phyloP scores from a whole-genome alignment of 306 rosid genomes.

The Dalbergia oliveri region DNA sequence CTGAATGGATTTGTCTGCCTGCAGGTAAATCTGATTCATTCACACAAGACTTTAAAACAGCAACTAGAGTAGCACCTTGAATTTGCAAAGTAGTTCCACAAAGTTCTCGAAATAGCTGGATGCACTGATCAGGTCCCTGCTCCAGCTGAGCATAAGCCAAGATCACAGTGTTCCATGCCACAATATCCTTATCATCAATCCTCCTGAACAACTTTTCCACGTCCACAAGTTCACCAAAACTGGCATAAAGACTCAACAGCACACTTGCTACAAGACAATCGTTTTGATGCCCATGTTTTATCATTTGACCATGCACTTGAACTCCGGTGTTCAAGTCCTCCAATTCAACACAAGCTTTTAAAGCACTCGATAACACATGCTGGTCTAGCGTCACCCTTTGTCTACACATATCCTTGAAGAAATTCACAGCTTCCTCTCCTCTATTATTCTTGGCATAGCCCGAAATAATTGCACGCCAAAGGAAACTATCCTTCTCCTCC shows the following conservation, averaged over 20 bases:
- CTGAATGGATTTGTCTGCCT: conserved; percentile 59
- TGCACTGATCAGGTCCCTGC: conserved; percentile 51
- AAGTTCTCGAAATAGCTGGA: conserved; percentile 57
- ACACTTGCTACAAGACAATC: conserved; percentile 61
- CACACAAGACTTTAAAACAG: conserved; percentile 61
- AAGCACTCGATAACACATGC: conserved; percentile 58
- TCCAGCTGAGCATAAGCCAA: conserved; percentile 50
- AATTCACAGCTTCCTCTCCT: conserved; percentile 58
- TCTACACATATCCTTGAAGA: conserved; percentile 60
- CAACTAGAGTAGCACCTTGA: conserved; percentile 52
- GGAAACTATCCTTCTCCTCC: conserved; percentile 60
- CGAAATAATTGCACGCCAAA: conserved; percentile 64
- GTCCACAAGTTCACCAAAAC: conserved; percentile 47
- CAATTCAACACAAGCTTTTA: conserved; percentile 60
- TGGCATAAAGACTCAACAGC: conserved; percentile 55
- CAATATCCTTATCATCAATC: conserved; percentile 56
- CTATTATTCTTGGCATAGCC: conserved; percentile 54
- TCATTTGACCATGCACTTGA: conserved; percentile 62
- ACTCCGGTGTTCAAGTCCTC: conserved; percentile 51
- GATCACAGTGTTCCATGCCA: conserved; percentile 65
- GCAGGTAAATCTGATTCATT: conserved; percentile 49
- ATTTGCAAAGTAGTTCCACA: conserved; percentile 36
- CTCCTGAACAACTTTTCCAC: conserved; percentile 60
- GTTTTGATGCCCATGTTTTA: conserved; percentile 50
- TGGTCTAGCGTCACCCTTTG: conserved; percentile 55